Evolutionary conservation across 768 basidiomycete species (phyloP).

Genomic region (Baorangia bicolor): DNA sequence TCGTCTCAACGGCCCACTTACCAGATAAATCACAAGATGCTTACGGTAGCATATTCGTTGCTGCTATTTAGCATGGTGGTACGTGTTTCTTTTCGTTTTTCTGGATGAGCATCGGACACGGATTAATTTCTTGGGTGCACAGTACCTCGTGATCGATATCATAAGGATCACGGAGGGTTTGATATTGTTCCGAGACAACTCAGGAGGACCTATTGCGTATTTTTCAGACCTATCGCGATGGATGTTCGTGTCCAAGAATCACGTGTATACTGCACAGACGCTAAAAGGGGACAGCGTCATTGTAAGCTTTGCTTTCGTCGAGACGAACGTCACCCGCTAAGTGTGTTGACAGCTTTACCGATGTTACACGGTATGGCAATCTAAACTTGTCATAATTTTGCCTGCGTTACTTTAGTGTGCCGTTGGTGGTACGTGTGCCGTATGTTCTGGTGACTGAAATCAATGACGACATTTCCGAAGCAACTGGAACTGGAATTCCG

Average conservation of each 20-base stretch:
- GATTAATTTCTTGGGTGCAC: not conserved
- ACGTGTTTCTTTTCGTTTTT: not conserved
- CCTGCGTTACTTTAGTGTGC: conserved; percentile 31
- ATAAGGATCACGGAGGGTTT: conserved; percentile 28
- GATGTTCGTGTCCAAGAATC: conserved; percentile 31
- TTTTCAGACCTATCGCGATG: conserved; percentile 28
- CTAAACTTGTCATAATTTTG: conserved; percentile 23
- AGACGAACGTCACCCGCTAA: not conserved
- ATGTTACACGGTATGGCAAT: conserved; percentile 36
- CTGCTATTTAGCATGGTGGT: conserved; percentile 33
- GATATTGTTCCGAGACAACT: conserved; percentile 15
- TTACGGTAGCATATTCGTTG: conserved; percentile 25
- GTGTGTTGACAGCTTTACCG: conserved; percentile 22
- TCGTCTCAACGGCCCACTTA: not conserved
- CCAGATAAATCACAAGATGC: conserved; percentile 21
- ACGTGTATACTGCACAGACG: conserved; percentile 25
- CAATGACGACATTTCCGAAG: conserved; percentile 3
- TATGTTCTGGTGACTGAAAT: not conserved
- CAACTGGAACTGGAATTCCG: conserved; percentile 19
- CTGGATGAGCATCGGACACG: no score
- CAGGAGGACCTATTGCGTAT: conserved; percentile 22
- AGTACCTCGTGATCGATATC: conserved; percentile 30
- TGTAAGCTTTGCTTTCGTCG: conserved; percentile 13
- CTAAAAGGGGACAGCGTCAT: conserved; percentile 31
- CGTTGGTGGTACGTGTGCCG: conserved; percentile 20